phyloP scores from a whole-genome alignment of 208 protist genomes.

The Trichomonas tenax region DNA sequence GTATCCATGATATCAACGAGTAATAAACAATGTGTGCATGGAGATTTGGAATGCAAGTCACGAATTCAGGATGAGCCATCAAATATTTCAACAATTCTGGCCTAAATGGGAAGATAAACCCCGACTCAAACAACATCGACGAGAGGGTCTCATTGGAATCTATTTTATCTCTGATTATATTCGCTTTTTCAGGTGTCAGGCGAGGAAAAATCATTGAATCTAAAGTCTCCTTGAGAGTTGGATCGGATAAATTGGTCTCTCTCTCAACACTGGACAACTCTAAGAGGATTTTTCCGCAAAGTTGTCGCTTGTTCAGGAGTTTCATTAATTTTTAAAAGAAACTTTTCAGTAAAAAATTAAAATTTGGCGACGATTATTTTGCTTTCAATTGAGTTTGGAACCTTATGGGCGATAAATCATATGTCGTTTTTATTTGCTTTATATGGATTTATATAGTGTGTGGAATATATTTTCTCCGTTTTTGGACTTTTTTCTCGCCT shows the following conservation, averaged over 20 bases:
- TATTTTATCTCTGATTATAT: neutral
- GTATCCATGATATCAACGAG: neutral
- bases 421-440: too few species aligned
- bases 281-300: neutral
- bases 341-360: too few species aligned
- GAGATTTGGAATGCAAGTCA: neutral
- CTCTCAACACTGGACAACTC: neutral
- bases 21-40: neutral
- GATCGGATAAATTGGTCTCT: neutral
- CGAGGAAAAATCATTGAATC: neutral
- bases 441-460: too few species aligned
- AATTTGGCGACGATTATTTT: too few species aligned
- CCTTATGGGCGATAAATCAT: too few species aligned
- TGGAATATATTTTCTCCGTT: too few species aligned
- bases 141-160: neutral
- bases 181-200: neutral
- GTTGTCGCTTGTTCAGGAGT: neutral
- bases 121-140: neutral
- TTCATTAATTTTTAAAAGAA: neutral
- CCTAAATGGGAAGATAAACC: neutral
- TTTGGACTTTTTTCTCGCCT: too few species aligned
- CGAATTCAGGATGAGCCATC: neutral
- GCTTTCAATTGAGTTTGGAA: too few species aligned
- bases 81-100: neutral
- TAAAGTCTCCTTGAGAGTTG: neutral